Conservation (phyloP, 495 filamentous ascomycete genomes). For the Parmelia sp. region DNA sequence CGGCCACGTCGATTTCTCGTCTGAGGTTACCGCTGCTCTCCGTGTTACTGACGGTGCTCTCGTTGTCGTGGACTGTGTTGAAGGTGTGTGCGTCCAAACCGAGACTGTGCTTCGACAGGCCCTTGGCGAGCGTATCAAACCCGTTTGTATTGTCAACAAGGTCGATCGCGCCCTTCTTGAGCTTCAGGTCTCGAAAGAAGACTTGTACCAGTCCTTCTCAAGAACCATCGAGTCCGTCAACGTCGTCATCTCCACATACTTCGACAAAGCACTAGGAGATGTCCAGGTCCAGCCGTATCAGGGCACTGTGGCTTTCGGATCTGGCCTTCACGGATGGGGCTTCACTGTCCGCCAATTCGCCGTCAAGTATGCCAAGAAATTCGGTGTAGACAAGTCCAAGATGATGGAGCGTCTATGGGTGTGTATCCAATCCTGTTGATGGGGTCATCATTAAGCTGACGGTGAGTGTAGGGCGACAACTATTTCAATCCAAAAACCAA, state of each 20-base stretch:
- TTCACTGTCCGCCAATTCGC: slow-evolving; percentile 99
- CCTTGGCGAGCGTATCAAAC: slow-evolving; percentile 99
- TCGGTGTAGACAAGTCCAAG: slow-evolving; percentile 98
- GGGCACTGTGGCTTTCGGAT: slow-evolving; percentile 97
- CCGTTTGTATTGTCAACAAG: slow-evolving; percentile 99
- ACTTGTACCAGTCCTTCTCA: slow-evolving; percentile 98
- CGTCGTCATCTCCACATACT: slow-evolving; percentile 98
- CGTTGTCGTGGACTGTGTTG: slow-evolving; percentile 98
- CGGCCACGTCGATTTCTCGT: slow-evolving; percentile 99
- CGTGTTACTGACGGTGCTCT: slow-evolving; percentile 99
- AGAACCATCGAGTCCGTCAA: slow-evolving; percentile 99
- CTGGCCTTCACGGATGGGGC: slow-evolving; percentile 99
- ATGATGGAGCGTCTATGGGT: slow-evolving; percentile 99
- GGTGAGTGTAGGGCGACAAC: slow-evolving; percentile 70
- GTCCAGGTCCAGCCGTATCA: slow-evolving; percentile 95
- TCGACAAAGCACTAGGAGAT: slow-evolving; percentile 94
- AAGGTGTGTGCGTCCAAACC: slow-evolving; percentile 99
- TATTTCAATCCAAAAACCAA: slow-evolving; percentile 99
- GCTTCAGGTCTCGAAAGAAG: slow-evolving; percentile 96
- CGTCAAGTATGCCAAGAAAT: slow-evolving; percentile 96
- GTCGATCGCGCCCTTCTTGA: slow-evolving; percentile 98
- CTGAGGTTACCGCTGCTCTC: slow-evolving; percentile 97
- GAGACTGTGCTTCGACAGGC: slow-evolving; percentile 99
- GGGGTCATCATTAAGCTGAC: slow-evolving; percentile 23
- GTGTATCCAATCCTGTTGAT: slow-evolving; percentile 29